Evolutionary conservation across 1,139 yeast genomes (phyloP).

Genomic region (Geotrichum bryndzae): DNA sequence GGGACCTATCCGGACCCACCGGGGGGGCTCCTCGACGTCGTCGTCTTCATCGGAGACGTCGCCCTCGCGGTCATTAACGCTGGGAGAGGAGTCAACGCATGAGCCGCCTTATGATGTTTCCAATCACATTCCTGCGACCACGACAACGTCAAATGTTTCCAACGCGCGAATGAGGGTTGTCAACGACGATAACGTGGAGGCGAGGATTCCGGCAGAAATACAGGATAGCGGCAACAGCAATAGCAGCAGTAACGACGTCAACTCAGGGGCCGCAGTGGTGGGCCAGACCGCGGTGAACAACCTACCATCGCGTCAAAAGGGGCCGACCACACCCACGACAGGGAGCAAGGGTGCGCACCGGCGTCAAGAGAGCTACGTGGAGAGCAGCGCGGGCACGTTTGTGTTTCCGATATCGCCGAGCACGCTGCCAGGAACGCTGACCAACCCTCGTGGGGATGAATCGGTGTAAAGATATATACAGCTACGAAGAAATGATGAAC

Average conservation of each 20-base stretch:
- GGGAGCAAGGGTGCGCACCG: neutral
- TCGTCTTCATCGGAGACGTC: neutral
- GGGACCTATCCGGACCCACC: constrained; percentile 23
- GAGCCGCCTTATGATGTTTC: neutral
- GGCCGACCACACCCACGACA: neutral
- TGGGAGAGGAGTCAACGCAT: neutral
- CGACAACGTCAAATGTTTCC: neutral
- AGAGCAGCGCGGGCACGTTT: constrained; percentile 15
- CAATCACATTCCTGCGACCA: neutral
- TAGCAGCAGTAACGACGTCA: neutral
- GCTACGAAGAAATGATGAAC: neutral
- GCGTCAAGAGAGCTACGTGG: constrained; percentile 10
- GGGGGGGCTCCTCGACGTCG: neutral
- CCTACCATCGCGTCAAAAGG: neutral
- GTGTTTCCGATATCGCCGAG: constrained; percentile 12
- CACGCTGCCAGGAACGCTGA: constrained; percentile 1
- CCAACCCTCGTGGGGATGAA: constrained; percentile 2
- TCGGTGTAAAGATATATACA: neutral
- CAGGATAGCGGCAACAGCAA: neutral
- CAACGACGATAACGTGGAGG: neutral
- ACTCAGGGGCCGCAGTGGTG: neutral
- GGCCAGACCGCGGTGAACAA: neutral
- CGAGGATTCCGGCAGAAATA: neutral
- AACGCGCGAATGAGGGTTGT: neutral
- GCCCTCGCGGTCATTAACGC: neutral